Base-by-base conservation (phyloP, 2,329 filamentous ascomycete genomes). In the Xylariomycetidae sp. region DNA sequence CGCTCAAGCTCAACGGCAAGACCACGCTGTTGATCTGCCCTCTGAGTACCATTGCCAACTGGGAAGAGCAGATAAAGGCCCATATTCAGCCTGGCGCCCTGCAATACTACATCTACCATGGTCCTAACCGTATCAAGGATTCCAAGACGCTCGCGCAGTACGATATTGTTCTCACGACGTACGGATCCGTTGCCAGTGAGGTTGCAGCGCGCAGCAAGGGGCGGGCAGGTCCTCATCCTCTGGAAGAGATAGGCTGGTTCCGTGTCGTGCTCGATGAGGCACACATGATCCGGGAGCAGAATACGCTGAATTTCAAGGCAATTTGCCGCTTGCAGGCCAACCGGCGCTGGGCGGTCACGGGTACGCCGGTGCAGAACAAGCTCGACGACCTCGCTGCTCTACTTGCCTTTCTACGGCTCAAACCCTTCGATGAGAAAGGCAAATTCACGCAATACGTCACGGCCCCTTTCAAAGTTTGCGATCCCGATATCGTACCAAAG, bases 261-360 rank as follows among this genome's bases (percentile, higher is more conserved):
- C 82, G 90, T 14, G 84, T 96, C 34, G 87, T 95, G 1, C 72
- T 96, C 1, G 90, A 96, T 44, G 90, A 98, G 60, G 92, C 89
- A 1, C 92, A 98, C 56, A 85, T 85, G 59, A 96, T 98, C 44
- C 85, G 92, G 17, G 90, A 93, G 48, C 82, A 85, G 42, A 75
- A 70, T 4, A 90, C 88, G 1, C 67, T 84, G 25, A 83, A 90
- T 46, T 93, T 88, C 34, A 87, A 89, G 55, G 85, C 86, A 3
- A 85, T 92, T 14, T 89, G 87, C 44, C 74, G 77, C 14, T 67
- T 96, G 3, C 73, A 84, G 39, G 85, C 88, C 2, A 75, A 85
- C 52, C 78, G 89, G 19, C 81, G 89, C 20, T 98, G 92, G 92
- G 90, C 89, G 3, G 86, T 96, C n/a, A 96, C 92, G 0, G 92